Evolutionary conservation across 2,329 filamentous ascomycete genomes (phyloP), one percentile per base, ranked within the genome.

Genomic region (Hyphodiscus sp.): DNA sequence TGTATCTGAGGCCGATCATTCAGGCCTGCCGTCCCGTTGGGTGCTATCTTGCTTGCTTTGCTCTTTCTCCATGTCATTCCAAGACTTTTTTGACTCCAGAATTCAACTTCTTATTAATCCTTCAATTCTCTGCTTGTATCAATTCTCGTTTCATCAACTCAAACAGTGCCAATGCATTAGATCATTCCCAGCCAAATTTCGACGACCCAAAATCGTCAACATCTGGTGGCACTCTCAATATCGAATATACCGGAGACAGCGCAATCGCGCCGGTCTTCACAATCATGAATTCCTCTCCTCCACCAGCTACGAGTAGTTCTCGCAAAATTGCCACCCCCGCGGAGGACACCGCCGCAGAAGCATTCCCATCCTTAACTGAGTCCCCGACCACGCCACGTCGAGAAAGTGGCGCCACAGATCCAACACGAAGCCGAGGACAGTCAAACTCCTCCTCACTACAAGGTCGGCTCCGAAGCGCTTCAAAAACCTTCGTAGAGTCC

Each of bases 401-500:
- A 26, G 18, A 23, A 13, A 26, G 26, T 23, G 10, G 13, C 26
- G 20, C 20, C 26, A 47, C 16, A 20, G 16, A 47, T n/a, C 19
- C 45, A 8, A 29, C 26, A 29, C 55, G 60, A 53, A 53, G 20
- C 16, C 50, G 58, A 41, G 51, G 52, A 8, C 48, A 55, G 2
- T 61, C 61, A 13, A 55, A 47, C 18, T 47, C 51, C 8, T 66
- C 64, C n/a, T 58, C 59, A 16, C 47, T 63, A 30, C 41, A 55
- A 53, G 57, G 50, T 19, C 65, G 65, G 20, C 42, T 68, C 19
- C 64, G 66, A 41, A 62, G 60, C 48, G 66, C 60, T 15, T 67
- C 65, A 1, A 62, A 62, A 49, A 62, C 58, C 5, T 78, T 80
- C 55, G 69, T 71, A 51, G 70, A 74, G 46, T 78, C 76, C 5